A percentile compares a stretch with the other conserved stretches of the same genome.
Conservation (phyloP, 2,329 filamentous ascomycete genomes). For the Aspergillus hortae region DNA sequence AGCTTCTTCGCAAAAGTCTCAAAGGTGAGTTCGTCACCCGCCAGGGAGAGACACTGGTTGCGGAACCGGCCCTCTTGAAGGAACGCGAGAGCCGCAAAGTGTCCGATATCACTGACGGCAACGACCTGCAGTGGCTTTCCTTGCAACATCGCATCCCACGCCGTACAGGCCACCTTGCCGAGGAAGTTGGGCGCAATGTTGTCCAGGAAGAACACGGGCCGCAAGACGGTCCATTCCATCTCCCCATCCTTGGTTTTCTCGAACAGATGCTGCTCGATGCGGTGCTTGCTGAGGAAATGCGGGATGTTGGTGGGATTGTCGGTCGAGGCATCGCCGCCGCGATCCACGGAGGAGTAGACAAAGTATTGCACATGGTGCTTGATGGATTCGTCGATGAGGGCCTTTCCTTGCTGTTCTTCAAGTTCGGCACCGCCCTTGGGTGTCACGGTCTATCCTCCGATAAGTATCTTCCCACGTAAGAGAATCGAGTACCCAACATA, state of each 20-base stretch:
- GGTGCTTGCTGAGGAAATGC: conserved; percentile 61
- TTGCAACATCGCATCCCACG: conserved; percentile 38
- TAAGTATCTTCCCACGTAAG: neutral
- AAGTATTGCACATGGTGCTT: conserved; percentile 56
- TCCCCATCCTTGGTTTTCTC: conserved; percentile 33
- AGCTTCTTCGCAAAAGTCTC: conserved; percentile 46
- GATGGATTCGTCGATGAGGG: conserved; percentile 56
- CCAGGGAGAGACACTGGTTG: conserved; percentile 35
- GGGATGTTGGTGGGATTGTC: conserved; percentile 55
- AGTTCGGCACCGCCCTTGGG: conserved; percentile 1
- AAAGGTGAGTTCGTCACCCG: conserved; percentile 52
- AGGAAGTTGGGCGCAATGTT: conserved; percentile 47
- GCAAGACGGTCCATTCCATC: conserved; percentile 61
- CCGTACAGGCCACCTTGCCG: conserved; percentile 47
- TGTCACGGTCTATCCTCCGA: neutral
- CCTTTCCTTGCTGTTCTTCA: conserved; percentile 56
- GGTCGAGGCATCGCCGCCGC: conserved; percentile 54
- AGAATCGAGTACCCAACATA: conserved; percentile 20
- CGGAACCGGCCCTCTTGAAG: conserved; percentile 44
- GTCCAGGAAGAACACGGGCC: conserved; percentile 63
- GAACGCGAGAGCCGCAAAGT: conserved; percentile 50
- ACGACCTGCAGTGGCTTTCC: conserved; percentile 45
- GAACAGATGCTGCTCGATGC: conserved; percentile 61
- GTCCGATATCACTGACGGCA: conserved; percentile 49
- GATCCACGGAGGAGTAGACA: conserved; percentile 63